A percentile compares a stretch with the other conserved stretches of the same genome.
Evolutionary conservation across 2,329 filamentous ascomycete genomes (phyloP).

Genomic region (Emericellopsis atlantica): DNA sequence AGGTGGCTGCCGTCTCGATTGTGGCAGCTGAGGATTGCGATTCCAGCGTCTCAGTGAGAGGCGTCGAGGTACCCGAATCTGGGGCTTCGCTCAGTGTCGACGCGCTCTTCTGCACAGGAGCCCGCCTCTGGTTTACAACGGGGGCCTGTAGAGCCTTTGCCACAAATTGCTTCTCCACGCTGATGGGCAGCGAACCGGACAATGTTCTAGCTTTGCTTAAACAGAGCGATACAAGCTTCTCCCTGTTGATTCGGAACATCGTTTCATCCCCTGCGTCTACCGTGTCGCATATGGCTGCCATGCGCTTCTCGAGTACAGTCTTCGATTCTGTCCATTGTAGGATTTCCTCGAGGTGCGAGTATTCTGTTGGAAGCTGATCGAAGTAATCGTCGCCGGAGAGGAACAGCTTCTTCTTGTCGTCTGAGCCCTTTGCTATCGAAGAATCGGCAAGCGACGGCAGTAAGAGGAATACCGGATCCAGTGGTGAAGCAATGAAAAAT

Average conservation of each 20-base stretch:
- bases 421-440: conserved; percentile 23
- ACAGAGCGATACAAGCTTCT: conserved; percentile 55
- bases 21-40: conserved; percentile 28
- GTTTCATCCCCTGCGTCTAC: conserved; percentile 73
- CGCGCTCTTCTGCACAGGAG: conserved; percentile 11
- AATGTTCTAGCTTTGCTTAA: conserved; percentile 61
- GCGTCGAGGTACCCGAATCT: conserved; percentile 9
- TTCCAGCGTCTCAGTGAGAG: conserved; percentile 16
- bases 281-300: conserved; percentile 64
- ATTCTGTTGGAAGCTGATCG: conserved; percentile 43
- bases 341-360: conserved; percentile 46
- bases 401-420: conserved; percentile 48
- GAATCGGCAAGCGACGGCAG: conserved; percentile 54
- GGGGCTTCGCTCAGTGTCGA: background rate
- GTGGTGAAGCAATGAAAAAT: conserved; percentile 69
- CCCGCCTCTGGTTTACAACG: conserved; percentile 52
- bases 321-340: conserved; percentile 34
- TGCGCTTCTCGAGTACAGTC: conserved; percentile 46
- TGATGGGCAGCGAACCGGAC: conserved; percentile 55
- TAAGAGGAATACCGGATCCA: conserved; percentile 77
- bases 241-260: conserved; percentile 70
- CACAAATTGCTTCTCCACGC: conserved; percentile 79
- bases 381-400: conserved; percentile 61
- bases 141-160: conserved; percentile 64
- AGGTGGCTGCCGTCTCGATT: conserved; percentile 27